Conservation (phyloP, 2,329 filamentous ascomycete species). For the Dryadomyces quercivorus region DNA sequence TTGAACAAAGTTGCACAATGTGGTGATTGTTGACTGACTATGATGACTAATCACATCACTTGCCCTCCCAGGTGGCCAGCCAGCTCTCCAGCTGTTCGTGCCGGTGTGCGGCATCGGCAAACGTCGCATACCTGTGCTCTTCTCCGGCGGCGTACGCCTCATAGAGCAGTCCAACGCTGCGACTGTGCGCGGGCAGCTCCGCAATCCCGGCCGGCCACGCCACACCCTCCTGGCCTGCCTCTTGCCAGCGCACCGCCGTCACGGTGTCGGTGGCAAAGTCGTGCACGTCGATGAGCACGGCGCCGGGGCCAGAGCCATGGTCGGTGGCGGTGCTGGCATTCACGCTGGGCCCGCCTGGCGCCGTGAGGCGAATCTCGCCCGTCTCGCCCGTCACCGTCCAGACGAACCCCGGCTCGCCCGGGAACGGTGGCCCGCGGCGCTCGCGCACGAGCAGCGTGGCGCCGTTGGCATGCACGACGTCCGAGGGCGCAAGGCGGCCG, state of each 20-base stretch:
- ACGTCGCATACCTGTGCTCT: constrained; percentile 19
- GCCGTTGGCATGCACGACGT: constrained; percentile 11
- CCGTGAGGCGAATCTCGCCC: constrained; percentile 33
- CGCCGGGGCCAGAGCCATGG: constrained; percentile 23
- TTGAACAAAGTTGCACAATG: background rate
- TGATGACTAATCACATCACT: background rate
- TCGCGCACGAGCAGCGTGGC: constrained; percentile 32
- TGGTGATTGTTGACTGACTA: background rate
- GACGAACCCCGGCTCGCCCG: constrained; percentile 28
- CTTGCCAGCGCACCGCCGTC: constrained; percentile 29
- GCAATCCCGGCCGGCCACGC: constrained; percentile 11
- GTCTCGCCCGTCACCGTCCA: constrained; percentile 41
- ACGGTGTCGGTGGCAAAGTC: constrained; percentile 33
- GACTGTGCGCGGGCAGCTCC: constrained; percentile 27
- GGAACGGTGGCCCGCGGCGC: constrained; percentile 36
- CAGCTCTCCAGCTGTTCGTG: constrained; percentile 31
- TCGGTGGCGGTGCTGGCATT: constrained; percentile 15
- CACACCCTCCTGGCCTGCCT: constrained; percentile 28
- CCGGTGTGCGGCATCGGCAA: constrained; percentile 30
- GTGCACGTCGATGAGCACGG: constrained; percentile 36
- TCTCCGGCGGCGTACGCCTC: constrained; percentile 34
- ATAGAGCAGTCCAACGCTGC: constrained; percentile 42
- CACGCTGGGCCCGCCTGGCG: constrained; percentile 16
- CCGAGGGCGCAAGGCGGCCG: constrained; percentile 21
- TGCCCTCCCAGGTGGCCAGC: background rate